Base-by-base conservation (phyloP, 2,329 filamentous ascomycete species). In the Trichoderma sp. region DNA sequence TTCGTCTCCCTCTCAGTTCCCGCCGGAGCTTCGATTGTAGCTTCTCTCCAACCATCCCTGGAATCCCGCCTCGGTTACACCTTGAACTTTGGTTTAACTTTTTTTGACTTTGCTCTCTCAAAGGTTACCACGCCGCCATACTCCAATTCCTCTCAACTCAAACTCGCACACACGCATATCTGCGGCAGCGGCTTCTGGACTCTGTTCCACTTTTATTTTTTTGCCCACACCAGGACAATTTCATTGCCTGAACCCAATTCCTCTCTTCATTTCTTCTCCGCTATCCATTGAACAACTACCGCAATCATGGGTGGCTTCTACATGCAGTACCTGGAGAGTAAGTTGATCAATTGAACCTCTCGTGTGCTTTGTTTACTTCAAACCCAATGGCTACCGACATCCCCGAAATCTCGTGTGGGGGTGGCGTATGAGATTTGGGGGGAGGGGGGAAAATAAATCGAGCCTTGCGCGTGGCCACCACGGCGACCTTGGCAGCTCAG, bases 281-380 rank as follows among this genome's bases (percentile, higher is more conserved):
- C 47, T 30, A 17, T 4, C 68, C 23, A 71, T 71, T 72, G 68
- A 53, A 58, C 32, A 62, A 17, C 68, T 64, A 67, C 57, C 73
- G 75, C 70, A 80, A 86, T 76, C 74, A 91, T 91, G 88, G 85
- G 85, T 76, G 89, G 89, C 74, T 91, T 90, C 78, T 91, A 91
- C 79, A 91, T 91, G 86, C 90, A 92, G 78, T 93, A 93, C 80
- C 85, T 92, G 75, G 89, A 91, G 80, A 92, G 91, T 92, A 90
- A 88, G 90, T 91, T 76, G 65, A 55, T 73, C 68, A 75, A 75
- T 69, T 66, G 73, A 68, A 36, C 47, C 65, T 66, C 43, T 26
- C n/a, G n/a, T 63, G 58, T 57, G 30, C 32, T 43, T 64, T 20
- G 67, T 69, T 73, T 74, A 47, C 73, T 68, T 30, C 59, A 50